Evolutionary conservation across 2,329 filamentous ascomycete species (phyloP), one percentile per base, ranked within the genome.

Genomic region (Huntiella omanensis): DNA sequence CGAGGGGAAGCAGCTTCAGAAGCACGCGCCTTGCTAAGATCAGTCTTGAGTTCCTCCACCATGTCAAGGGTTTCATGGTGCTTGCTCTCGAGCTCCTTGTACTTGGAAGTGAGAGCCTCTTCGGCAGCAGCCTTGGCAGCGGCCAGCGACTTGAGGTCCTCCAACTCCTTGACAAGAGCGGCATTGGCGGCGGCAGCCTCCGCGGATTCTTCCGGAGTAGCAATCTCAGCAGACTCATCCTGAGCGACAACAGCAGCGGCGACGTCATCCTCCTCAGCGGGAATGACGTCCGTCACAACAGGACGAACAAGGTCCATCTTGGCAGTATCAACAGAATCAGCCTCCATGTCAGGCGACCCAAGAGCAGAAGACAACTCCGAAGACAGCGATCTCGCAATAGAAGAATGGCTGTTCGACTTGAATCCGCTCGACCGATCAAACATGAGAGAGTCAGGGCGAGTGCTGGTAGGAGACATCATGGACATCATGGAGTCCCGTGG

Each of bases 291-390:
- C 7, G 46, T 36, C 28, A 48, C 38, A 10, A 40, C 45, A 16
- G n/a, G 37, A 12, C 32, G 46, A 32, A 51, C 43, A 36, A 48
- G 28, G n/a, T 50, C 53, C 15, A 64, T 58, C 53, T 67, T 73
- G n/a, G 62, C 63, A 4, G 63, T 66, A 19, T 47, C 45, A 16
- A 64, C 61, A 4, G 64, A 70, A 6, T 59, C 61, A 10, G 54
- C 50, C 53, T 77, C 77, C 52, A 75, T 78, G 55, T 69, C 69
- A 55, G 75, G 75, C 58, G 81, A 83, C 57, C 82, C 82, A 72
- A 81, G 75, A 68, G 75, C 84, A 60, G 81, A 93, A 57, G 84
- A 93, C 60, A 94, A 73, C 65, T 96, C 91, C 65, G 85, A 91
- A 54, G 85, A 95, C 55, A 95, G 80, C 57, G 86, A 94, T 61